phyloP scores from a whole-genome alignment of 345 rosid genomes.

The Aquilaria malaccensis region DNA sequence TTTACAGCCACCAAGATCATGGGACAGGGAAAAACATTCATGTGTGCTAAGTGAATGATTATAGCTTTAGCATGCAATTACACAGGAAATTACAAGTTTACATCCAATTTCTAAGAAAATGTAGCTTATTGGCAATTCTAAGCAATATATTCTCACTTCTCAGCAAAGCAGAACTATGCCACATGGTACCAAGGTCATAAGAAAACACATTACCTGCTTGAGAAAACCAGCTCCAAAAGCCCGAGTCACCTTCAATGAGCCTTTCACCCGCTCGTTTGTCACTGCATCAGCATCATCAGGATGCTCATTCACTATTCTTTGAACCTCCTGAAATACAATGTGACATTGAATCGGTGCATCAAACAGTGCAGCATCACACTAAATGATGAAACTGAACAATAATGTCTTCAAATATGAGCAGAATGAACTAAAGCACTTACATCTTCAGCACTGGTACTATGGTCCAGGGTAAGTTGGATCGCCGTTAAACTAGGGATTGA shows the following conservation, averaged over 20 bases:
- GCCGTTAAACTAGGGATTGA: slow-evolving; percentile 33
- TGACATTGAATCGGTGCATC: slow-evolving; percentile 1
- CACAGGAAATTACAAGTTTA: too few relatives aligned
- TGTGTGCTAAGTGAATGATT: too few relatives aligned
- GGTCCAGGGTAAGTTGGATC: slow-evolving; percentile 75
- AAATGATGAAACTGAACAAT: neutral
- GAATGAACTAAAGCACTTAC: slow-evolving; percentile 21
- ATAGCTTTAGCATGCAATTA: too few relatives aligned
- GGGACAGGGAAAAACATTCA: too few relatives aligned
- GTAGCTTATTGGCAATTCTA: too few relatives aligned
- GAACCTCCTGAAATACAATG: slow-evolving; percentile 59
- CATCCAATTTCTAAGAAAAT: too few relatives aligned
- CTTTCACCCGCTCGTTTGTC: slow-evolving; percentile 82
- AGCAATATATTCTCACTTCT: too few relatives aligned
- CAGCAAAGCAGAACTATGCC: too few relatives aligned
- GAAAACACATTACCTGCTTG: slow-evolving; percentile 48
- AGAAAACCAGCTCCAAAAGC: slow-evolving; percentile 97
- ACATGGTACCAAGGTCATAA: too few relatives aligned
- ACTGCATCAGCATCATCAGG: slow-evolving; percentile 67
- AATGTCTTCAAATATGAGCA: neutral
- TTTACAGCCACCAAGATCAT: too few relatives aligned
- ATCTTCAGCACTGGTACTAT: slow-evolving; percentile 78
- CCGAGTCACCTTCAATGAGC: slow-evolving; percentile 89
- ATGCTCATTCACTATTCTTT: slow-evolving; percentile 73
- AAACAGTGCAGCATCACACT: neutral